These are phyloP conservation scores for Polyporus arcularius DNA, from an alignment of 768 basidiomycete genomes.

Conservation along the genomic window DNA sequence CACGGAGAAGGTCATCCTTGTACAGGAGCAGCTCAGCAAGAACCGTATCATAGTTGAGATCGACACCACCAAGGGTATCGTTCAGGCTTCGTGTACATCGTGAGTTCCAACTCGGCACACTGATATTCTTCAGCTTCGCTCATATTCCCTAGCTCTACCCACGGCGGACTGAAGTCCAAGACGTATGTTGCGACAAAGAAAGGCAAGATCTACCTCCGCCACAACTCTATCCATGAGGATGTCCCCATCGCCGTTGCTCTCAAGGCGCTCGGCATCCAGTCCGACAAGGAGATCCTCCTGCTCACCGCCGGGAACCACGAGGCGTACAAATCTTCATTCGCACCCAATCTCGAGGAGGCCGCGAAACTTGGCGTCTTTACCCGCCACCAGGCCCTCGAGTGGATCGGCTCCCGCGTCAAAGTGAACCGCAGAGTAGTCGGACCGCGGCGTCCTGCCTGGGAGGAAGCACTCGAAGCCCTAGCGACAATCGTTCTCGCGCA, in stretches of 20 bases:
- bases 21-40: slow-evolving; percentile 98
- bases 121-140: slow-evolving; percentile 2
- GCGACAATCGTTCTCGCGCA: slow-evolving; percentile 97
- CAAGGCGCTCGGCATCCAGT: slow-evolving; percentile 94
- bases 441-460: slow-evolving; percentile 84
- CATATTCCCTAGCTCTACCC: slow-evolving; percentile 58
- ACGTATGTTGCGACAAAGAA: slow-evolving; percentile 97
- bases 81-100: slow-evolving; percentile 97
- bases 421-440: slow-evolving; percentile 79
- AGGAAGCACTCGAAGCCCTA: slow-evolving; percentile 95
- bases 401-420: slow-evolving; percentile 92
- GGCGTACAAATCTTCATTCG: slow-evolving; percentile 82
- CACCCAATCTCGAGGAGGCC: slow-evolving; percentile 91
- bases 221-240: slow-evolving; percentile 97
- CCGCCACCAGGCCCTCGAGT: slow-evolving; percentile 91
- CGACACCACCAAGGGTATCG: slow-evolving; percentile 84
- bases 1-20: slow-evolving; percentile 98
- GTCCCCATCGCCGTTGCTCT: slow-evolving; percentile 95
- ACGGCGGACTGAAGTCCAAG: slow-evolving; percentile 90
- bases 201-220: slow-evolving; percentile 91
- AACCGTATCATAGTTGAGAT: slow-evolving; percentile 99
- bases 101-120: slow-evolving; percentile 41
- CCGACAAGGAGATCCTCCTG: slow-evolving; percentile 96
- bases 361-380: slow-evolving; percentile 91
- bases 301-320: slow-evolving; percentile 92